A percentile compares a stretch with the other conserved stretches of the same genome.
These are phyloP conservation scores for Suillus placidus DNA, from an alignment of 768 basidiomycete species.

Conservation along the genomic window DNA sequence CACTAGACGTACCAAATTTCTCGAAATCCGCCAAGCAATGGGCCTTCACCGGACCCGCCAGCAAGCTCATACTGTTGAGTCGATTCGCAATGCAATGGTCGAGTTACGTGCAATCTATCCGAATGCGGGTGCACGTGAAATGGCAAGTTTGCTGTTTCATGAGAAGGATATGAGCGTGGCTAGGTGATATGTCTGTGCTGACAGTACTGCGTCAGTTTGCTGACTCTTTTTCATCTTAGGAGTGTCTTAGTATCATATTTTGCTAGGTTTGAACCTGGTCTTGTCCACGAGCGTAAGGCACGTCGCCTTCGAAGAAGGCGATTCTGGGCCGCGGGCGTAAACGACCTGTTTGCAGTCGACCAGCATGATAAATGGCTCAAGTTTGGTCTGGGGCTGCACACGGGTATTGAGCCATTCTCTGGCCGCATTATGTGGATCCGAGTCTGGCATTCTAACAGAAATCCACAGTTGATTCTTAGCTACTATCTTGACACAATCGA, in stretches of 20 bases:
- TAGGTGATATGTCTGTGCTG: slow-evolving; percentile 16
- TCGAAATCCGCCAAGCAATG: slow-evolving; percentile 17
- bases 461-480: slow-evolving; percentile 21
- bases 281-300: slow-evolving; percentile 21
- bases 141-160: slow-evolving; percentile 25
- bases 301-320: slow-evolving; percentile 29
- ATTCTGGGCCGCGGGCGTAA: slow-evolving; percentile 46
- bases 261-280: slow-evolving; percentile 20
- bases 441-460: slow-evolving; percentile 32
- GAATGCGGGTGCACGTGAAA: slow-evolving; percentile 29
- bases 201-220: background rate
- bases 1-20: slow-evolving; percentile 2
- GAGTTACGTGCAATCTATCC: slow-evolving; percentile 27
- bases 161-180: slow-evolving; percentile 30
- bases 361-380: slow-evolving; percentile 52
- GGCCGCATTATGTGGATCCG: slow-evolving; percentile 26
- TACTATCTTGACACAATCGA: slow-evolving; percentile 21
- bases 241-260: slow-evolving; percentile 10
- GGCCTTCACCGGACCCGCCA: slow-evolving; percentile 22
- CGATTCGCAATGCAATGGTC: slow-evolving; percentile 21
- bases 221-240: slow-evolving; percentile 6
- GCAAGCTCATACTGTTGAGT: slow-evolving; percentile 26
- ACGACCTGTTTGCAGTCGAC: slow-evolving; percentile 40
- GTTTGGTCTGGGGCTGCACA: slow-evolving; percentile 40
- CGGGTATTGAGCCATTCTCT: slow-evolving; percentile 23